Evolutionary conservation across 352 stramenopile species (phyloP).

Genomic region (Aphanomyces stellatus): DNA sequence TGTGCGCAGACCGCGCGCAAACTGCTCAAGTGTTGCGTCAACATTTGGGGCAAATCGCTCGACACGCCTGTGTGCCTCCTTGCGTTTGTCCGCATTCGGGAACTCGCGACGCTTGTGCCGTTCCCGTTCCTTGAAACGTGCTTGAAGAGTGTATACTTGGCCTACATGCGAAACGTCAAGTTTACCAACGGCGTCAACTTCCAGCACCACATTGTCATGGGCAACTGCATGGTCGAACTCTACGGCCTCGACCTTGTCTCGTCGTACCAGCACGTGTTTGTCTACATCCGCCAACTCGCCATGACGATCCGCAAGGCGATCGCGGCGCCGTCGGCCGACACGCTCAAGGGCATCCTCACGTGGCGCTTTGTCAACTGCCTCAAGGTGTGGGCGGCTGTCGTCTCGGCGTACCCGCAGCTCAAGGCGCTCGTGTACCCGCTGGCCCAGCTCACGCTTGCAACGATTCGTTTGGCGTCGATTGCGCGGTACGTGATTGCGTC

Average conservation of each 20-base stretch:
- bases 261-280: slow-evolving; percentile 98
- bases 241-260: slow-evolving; percentile 94
- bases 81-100: slow-evolving; percentile 93
- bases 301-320: slow-evolving; percentile 95
- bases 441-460: slow-evolving; percentile 79
- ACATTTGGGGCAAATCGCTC: slow-evolving; percentile 79
- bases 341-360: slow-evolving; percentile 86
- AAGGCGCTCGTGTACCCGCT: slow-evolving; percentile 93
- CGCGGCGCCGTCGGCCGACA: slow-evolving; percentile 87
- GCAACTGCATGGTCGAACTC: slow-evolving; percentile 98
- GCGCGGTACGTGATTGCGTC: slow-evolving; percentile 33
- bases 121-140: slow-evolving; percentile 96
- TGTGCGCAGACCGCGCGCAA: slow-evolving; percentile 55
- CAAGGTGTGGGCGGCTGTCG: slow-evolving; percentile 93
- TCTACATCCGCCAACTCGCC: slow-evolving; percentile 98
- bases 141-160: slow-evolving; percentile 94
- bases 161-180: slow-evolving; percentile 94
- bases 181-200: slow-evolving; percentile 86
- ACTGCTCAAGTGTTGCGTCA: slow-evolving; percentile 75
- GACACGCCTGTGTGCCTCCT: slow-evolving; percentile 83
- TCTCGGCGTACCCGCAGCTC: slow-evolving; percentile 89
- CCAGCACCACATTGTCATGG: slow-evolving; percentile 85
- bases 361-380: slow-evolving; percentile 99
- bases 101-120: slow-evolving; percentile 90
- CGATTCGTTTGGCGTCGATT: slow-evolving; percentile 69